Percentiles rank a stretch among this genome's conserved stretches.
phyloP scores from a whole-genome alignment of 1,284 basidiomycete genomes.

The Polyporus tsugae region DNA sequence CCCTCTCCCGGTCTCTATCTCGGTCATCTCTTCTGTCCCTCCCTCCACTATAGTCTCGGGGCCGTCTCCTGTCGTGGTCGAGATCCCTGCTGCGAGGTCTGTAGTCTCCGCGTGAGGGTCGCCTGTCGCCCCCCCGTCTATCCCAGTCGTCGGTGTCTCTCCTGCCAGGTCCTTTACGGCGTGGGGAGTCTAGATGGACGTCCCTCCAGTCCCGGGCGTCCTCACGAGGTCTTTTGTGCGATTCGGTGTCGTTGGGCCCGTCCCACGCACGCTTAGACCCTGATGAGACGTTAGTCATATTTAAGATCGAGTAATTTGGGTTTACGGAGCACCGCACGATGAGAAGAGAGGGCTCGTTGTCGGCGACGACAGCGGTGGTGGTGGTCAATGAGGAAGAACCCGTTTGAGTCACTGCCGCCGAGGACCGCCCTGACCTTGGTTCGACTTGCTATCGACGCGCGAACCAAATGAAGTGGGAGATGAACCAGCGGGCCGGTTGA shows the following conservation, averaged over 20 bases:
- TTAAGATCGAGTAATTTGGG: conserved; percentile 60
- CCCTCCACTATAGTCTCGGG: conserved; percentile 50
- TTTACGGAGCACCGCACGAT: conserved; percentile 87
- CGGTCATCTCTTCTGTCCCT: conserved; percentile 39
- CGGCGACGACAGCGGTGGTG: conserved; percentile 26
- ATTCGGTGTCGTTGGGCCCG: conserved; percentile 54
- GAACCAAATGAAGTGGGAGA: conserved; percentile 19
- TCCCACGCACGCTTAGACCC: conserved; percentile 83
- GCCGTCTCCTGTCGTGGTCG: conserved; percentile 41
- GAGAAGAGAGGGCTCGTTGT: conserved; percentile 33
- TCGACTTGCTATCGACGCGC: conserved; percentile 1
- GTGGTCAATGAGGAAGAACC: conserved; percentile 23
- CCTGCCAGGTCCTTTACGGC: conserved; percentile 46
- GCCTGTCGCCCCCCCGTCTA: conserved; percentile 42
- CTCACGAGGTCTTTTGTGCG: conserved; percentile 63
- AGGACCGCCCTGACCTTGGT: conserved; percentile 16
- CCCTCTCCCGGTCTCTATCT: conserved; percentile 45
- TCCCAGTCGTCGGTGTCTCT: conserved; percentile 44
- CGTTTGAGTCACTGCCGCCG: conserved; percentile 19
- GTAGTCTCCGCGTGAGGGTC: conserved; percentile 43
- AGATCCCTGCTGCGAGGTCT: conserved; percentile 45
- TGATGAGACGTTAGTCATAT: conserved; percentile 85
- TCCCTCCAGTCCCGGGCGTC: conserved; percentile 81
- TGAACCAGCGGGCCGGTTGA: conserved; percentile 16
- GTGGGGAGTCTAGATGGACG: conserved; percentile 62